Evolutionary conservation across 1,284 basidiomycete species (phyloP).

Genomic region (Trichosporon asahii): DNA sequence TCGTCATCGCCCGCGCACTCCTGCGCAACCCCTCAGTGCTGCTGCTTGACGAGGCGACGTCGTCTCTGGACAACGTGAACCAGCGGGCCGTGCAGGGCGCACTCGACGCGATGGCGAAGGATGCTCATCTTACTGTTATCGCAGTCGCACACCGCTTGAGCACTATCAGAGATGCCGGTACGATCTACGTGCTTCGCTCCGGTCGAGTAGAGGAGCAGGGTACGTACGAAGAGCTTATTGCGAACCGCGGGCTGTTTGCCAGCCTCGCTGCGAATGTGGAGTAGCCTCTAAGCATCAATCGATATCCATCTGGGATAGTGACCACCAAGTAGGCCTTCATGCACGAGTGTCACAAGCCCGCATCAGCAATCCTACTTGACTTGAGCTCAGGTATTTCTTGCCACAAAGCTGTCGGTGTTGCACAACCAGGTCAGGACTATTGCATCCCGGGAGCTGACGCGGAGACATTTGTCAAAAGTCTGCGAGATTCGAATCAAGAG

Average conservation of each 20-base stretch:
- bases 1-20: conserved; percentile 55
- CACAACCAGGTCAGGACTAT: too few relatives aligned
- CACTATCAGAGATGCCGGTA: conserved; percentile 76
- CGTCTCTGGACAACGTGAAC: conserved; percentile 77
- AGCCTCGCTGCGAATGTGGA: background rate
- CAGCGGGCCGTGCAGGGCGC: conserved; percentile 81
- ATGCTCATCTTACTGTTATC: conserved; percentile 75
- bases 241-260: background rate
- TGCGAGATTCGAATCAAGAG: too few relatives aligned
- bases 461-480: too few relatives aligned
- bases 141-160: conserved; percentile 83
- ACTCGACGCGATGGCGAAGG: conserved; percentile 76
- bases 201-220: background rate
- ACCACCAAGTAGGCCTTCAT: background rate
- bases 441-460: too few relatives aligned
- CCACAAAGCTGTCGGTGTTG: too few relatives aligned
- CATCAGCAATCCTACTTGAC: too few relatives aligned
- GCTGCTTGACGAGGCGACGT: conserved; percentile 56
- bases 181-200: conserved; percentile 67
- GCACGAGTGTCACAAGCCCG: too few relatives aligned
- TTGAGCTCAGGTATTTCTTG: too few relatives aligned
- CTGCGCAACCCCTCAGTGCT: conserved; percentile 55
- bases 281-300: background rate
- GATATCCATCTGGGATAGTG: background rate
- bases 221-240: background rate